Percentiles rank a stretch among this genome's conserved stretches.
These are phyloP conservation scores for Phytophthora citricola DNA, from an alignment of 352 stramenopile genomes.

Conservation along the genomic window DNA sequence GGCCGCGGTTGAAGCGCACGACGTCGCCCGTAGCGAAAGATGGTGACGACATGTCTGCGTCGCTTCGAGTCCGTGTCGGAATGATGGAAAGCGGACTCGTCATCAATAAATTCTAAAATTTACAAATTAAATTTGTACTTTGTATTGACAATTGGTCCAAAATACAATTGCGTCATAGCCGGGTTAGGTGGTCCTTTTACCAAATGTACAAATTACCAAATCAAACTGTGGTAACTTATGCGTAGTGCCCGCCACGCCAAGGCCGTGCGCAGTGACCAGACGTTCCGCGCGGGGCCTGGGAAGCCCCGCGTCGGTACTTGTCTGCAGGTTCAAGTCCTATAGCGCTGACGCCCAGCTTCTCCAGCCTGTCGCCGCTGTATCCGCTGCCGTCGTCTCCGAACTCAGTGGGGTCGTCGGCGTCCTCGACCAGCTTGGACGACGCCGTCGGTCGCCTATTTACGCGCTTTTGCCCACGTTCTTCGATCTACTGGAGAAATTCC, in stretches of 20 bases:
- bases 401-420: slow-evolving; percentile 26
- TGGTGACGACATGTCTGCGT: slow-evolving; percentile 18
- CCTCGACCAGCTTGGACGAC: slow-evolving; percentile 46
- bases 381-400: slow-evolving; percentile 34
- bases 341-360: slow-evolving; percentile 52
- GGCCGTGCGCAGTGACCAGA: slow-evolving; percentile 31
- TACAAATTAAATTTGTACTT: too few species aligned
- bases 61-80: slow-evolving; percentile 12
- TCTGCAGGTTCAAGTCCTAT: slow-evolving; percentile 55
- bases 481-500: slow-evolving; percentile 64
- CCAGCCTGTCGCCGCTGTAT: slow-evolving; percentile 54
- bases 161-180: too few species aligned
- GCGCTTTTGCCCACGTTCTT: slow-evolving; percentile 66
- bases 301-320: slow-evolving; percentile 34
- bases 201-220: too few species aligned
- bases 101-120: too few species aligned
- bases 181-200: too few species aligned
- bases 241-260: slow-evolving; percentile 10
- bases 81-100: neutral
- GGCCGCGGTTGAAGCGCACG: slow-evolving; percentile 67
- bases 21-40: slow-evolving; percentile 51
- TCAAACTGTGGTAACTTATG: slow-evolving; percentile 7
- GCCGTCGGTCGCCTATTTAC: slow-evolving; percentile 55
- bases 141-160: too few species aligned
- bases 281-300: slow-evolving; percentile 18